Evolutionary conservation across 805 yeast genomes (phyloP).

Genomic region (Starmerella kuoi): DNA sequence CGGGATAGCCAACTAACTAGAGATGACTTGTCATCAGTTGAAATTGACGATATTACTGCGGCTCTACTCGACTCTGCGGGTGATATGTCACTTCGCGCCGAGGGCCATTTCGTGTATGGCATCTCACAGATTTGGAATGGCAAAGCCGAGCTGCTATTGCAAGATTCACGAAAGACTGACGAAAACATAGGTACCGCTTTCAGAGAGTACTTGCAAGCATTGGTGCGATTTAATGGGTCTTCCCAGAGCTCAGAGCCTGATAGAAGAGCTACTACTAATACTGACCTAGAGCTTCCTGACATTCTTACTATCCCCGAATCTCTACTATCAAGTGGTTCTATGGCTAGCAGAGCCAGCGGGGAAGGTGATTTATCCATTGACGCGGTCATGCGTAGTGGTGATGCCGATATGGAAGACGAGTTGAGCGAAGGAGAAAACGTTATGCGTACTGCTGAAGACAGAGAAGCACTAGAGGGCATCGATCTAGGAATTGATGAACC

Average conservation of each 20-base stretch:
- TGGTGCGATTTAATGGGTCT: background rate
- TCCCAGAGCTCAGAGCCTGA: background rate
- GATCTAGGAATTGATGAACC: constrained; percentile 12
- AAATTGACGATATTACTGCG: constrained; percentile 2
- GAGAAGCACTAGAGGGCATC: constrained; percentile 9
- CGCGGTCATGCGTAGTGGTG: constrained; percentile 15
- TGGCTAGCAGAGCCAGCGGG: background rate
- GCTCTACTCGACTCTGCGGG: constrained; percentile 1
- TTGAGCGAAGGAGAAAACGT: constrained; percentile 3
- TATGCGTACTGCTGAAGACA: constrained; percentile 11
- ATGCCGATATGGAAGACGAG: constrained; percentile 1
- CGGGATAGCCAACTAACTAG: constrained; percentile 4
- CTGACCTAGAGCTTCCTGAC: background rate
- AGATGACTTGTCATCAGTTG: constrained; percentile 4
- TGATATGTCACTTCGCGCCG: constrained; percentile 16
- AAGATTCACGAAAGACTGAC: constrained; percentile 14
- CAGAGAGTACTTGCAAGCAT: constrained; percentile 7
- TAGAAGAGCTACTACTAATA: background rate
- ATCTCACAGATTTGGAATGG: constrained; percentile 15
- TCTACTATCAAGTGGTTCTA: background rate
- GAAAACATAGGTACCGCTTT: constrained; percentile 12
- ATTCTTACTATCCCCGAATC: constrained; percentile 4
- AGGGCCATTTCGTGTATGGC: constrained; percentile 19
- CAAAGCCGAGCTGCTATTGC: constrained; percentile 8
- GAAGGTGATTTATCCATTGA: constrained; percentile 15